A percentile compares a stretch with the other conserved stretches of the same genome.
These are phyloP conservation scores for Blastocladiella emersonii DNA, from an alignment of 371 early-diverging fungal species.

Conservation along the genomic window DNA sequence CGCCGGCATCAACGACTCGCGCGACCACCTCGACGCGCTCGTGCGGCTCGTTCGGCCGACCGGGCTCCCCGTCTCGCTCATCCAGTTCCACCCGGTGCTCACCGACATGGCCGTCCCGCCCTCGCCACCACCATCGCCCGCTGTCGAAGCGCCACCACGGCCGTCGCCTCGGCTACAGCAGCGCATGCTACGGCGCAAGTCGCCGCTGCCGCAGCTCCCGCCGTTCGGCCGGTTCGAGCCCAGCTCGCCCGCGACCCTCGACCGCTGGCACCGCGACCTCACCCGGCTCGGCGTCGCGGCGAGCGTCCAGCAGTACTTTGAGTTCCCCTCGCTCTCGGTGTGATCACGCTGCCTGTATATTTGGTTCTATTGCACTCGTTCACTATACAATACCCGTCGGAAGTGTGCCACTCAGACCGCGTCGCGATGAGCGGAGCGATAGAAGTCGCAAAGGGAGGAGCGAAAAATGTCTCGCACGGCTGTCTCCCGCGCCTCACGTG, in stretches of 20 bases:
- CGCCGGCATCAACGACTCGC: constrained; percentile 3
- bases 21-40: neutral
- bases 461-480: no score
- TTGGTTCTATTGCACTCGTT: no score
- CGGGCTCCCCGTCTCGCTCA: neutral
- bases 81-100: constrained; percentile 3
- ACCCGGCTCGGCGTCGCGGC: neutral
- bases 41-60: neutral
- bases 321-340: neutral
- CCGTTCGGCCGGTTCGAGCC: neutral
- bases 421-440: no score
- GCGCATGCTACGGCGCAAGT: neutral
- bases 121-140: no score
- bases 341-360: no score
- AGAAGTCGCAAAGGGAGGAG: no score
- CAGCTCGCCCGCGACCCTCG: neutral
- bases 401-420: no score
- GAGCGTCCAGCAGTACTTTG: neutral
- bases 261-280: neutral
- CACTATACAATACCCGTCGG: no score
- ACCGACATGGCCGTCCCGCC: no score
- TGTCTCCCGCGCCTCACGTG: no score
- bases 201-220: neutral
- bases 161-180: no score
- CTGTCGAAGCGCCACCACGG: no score